Base-by-base conservation (phyloP, 495 filamentous ascomycete genomes). In the Tuber aestivum region DNA sequence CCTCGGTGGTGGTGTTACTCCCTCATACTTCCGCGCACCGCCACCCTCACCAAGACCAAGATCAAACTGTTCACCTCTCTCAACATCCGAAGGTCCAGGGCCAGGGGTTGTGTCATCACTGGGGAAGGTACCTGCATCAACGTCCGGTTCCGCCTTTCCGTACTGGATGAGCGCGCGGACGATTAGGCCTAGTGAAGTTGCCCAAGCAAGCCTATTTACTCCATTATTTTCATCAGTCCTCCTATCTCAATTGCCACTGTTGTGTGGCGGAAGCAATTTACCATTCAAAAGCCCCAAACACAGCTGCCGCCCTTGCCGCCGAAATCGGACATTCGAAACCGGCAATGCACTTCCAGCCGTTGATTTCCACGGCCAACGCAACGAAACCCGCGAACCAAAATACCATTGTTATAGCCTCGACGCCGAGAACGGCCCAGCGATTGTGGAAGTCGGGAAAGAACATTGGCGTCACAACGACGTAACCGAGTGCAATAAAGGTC, bases 321-420 rank as follows among this genome's bases (percentile, higher is more conserved):
- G 65, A 35, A 42, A 78, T 68, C 37, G 73, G 40, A 48, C 81
- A 82, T 41, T 41, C 65, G 44, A 40, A 73, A 37, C 6, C 1
- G 37, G 18, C 45, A 21, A 40, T 7, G 40, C 78, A 80, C 10
- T 12, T 21, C 35, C 74, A 20, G 23, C 23, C 27, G 23, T 71
- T 65, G 41, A 82, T 79, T 65, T 41, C 72, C 61, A 73, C 81
- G 3, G 81, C 81, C 21, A 83, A 61, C 20, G 81, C 81, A 71
- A 83, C 71, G 72, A 82, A 83, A 23, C 81, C 81, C 5, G 81
- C 81, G 40, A 83, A 83, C 81, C 81, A 83, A 69, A 83, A 83
- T 18, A 83, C 76, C 81, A 83, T 80, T 23, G 81, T 81, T 41
- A 83, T 75, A 32, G 78, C 79, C 68, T 83, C 81, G 69, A 79